Percentiles rank a stretch among this genome's conserved stretches.
Evolutionary conservation across 805 yeast species (phyloP).

Genomic region (Sugiyamaella boreocaroliniensis): DNA sequence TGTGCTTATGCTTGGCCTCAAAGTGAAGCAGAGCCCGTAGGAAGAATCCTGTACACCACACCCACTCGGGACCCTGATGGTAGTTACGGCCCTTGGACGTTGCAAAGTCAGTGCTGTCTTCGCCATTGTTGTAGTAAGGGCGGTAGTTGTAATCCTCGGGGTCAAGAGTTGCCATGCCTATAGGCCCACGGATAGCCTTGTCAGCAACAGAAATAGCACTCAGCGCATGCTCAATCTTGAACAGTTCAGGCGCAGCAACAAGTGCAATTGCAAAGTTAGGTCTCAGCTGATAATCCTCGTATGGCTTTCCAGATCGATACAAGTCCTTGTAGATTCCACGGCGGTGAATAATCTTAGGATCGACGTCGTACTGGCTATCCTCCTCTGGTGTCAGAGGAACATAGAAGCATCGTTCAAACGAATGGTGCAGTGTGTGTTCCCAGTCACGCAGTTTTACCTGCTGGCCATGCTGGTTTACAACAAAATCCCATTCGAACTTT

Average conservation of each 20-base stretch:
- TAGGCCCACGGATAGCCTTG: slow-evolving; percentile 68
- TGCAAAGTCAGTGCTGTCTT: slow-evolving; percentile 79
- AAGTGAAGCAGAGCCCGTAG: slow-evolving; percentile 65
- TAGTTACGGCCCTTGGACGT: slow-evolving; percentile 94
- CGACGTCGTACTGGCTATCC: slow-evolving; percentile 56
- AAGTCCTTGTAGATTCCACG: slow-evolving; percentile 93
- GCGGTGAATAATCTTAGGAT: slow-evolving; percentile 64
- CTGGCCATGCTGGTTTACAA: slow-evolving; percentile 52
- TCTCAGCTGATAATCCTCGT: slow-evolving; percentile 88
- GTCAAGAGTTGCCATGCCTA: slow-evolving; percentile 88
- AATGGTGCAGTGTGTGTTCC: slow-evolving; percentile 61
- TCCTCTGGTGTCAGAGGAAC: slow-evolving; percentile 60
- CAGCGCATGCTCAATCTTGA: slow-evolving; percentile 53
- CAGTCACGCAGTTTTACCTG: slow-evolving; percentile 56
- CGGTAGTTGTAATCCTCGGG: slow-evolving; percentile 89
- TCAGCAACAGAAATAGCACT: slow-evolving; percentile 71
- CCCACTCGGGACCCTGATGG: slow-evolving; percentile 99
- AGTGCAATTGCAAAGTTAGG: slow-evolving; percentile 91
- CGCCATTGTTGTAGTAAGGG: slow-evolving; percentile 78
- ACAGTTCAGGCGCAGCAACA: slow-evolving; percentile 92
- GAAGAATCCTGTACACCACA: slow-evolving; percentile 85
- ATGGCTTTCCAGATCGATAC: slow-evolving; percentile 72
- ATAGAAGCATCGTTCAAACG: slow-evolving; percentile 75
- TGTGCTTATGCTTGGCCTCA: slow-evolving; percentile 38
- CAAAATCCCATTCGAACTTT: slow-evolving; percentile 50